Base-by-base conservation (phyloP, 768 basidiomycete species). In the Lentinula guzmanii region DNA sequence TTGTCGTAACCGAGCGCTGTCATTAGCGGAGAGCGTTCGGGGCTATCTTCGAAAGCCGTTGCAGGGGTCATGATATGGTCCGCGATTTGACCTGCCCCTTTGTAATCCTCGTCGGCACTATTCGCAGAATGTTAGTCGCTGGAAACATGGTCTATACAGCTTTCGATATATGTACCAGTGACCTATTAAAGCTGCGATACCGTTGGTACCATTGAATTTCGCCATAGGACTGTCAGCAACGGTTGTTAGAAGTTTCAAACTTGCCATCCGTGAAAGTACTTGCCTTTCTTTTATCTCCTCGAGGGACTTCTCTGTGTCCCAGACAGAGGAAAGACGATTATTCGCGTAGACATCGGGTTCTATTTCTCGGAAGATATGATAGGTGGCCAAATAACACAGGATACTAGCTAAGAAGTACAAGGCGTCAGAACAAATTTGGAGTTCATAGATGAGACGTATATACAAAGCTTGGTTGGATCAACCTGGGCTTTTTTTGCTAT, bases 341-440 rank as follows among this genome's bases (percentile, higher is more conserved):
- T 72, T 69, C 0, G 67, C 66, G 52, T 72, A 77, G 10, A 71
- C 68, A 43, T 70, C 60, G 0, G 71, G 72, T 1, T 60, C 60
- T 28, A 71, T 67, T 59, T 77, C 76, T 13, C 52, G 46, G 65
- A 75, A 76, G 37, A 76, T 67, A 57, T 75, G 71, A 53, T 70
- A 65, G 0, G 71, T 71, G 5, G 75, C 74, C 11, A 76, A 69
- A 10, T 71, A 64, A 11, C 74, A 69, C 3, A 77, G 64, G 34
- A 69, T 62, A 21, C 74, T 68, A 5, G 63, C 72, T 76, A 34
- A 1, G n/a, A 37, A 48, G 21, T 59, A 43, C 28, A 28, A 54
- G 42, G 28, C 15, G 37, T n/a, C 28, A 45, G 41, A 21, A 21
- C 10, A 11, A 18, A 24, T 48, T n/a, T 3, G 13, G n/a, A 48